Conservation (phyloP, 345 rosid species). For the Reutealis trisperma region DNA sequence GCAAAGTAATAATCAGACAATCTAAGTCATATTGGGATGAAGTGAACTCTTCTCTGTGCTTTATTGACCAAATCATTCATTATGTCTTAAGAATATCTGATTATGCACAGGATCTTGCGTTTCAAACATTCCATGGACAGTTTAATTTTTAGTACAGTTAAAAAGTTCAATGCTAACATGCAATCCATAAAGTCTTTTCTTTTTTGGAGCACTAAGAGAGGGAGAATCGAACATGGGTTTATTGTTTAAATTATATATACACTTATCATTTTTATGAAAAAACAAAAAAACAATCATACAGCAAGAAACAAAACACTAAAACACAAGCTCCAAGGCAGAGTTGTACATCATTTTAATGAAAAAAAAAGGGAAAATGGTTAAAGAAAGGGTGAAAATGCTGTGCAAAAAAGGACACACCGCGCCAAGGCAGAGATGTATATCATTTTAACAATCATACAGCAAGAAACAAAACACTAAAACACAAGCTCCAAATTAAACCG, state of each 20-base stretch:
- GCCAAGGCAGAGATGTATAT: background rate
- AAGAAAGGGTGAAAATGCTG: background rate
- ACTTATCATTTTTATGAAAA: too few species aligned
- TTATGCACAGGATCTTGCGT: background rate
- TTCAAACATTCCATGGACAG: background rate
- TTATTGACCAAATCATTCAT: background rate
- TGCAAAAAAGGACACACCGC: background rate
- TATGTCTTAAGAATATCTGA: background rate
- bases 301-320: too few species aligned
- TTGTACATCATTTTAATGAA: too few species aligned
- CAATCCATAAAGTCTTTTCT: too few species aligned
- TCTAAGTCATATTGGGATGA: background rate
- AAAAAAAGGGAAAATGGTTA: background rate
- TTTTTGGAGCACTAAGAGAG: too few species aligned
- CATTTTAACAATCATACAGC: background rate
- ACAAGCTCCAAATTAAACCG: background rate
- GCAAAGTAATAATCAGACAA: slow-evolving; percentile 10
- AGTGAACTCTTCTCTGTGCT: background rate
- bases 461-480: background rate
- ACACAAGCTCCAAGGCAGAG: too few species aligned
- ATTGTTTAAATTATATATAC: too few species aligned
- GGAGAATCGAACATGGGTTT: too few species aligned
- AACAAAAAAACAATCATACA: too few species aligned
- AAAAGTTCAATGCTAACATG: background rate
- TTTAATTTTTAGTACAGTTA: background rate